Evolutionary conservation across 176 grass and related monocot species (phyloP), one percentile per base, ranked within the genome.

Genomic region (Bothriochloa decipiens): DNA sequence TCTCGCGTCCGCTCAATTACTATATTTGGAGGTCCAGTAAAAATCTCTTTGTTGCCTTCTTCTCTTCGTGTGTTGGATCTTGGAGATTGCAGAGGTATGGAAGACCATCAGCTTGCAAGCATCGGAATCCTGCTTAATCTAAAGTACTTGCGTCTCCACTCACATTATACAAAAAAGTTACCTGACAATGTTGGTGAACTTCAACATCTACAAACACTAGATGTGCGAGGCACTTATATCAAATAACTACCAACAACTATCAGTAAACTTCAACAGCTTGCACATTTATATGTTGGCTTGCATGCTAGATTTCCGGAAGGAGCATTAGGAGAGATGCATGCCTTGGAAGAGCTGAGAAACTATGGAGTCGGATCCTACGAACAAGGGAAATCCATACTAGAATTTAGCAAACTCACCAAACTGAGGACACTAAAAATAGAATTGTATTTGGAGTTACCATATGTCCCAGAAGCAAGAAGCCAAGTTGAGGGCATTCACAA

Each of bases 41-140:
- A 17, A 64, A 9, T 40, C 23, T 43, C 23, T 78, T 41, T 78
- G 2, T 42, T 45, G 58, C 20, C 76, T 65, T 78, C 43, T 23
- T 4, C 22, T 42, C 58, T 78, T 29, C 76, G 37, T 78, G 58
- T 78, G 14, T 65, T 78, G 75, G 57, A 78, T 36, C 57, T 64
- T 18, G 22, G n/a, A 65, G 5, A 45, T 0, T 65, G 39, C 33
- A 6, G 3, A 4, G 14, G 8, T 13, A 43, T 78, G 16, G 0
- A 78, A 65, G 39, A 11, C 62, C 58, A 65, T 45, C 58, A 78
- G 45, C 37, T 65, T 78, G 23, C 37, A 65, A 45, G 47, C 11
- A 45, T 78, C 20, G 58, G 3, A 32, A 65, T 45, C 4, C 1
- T 78, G 4, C 12, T 64, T 65, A 60, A 43, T 78, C 76, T 78